Conservation (phyloP, 2,329 filamentous ascomycete genomes). For the Emmonsiellopsis sp. region DNA sequence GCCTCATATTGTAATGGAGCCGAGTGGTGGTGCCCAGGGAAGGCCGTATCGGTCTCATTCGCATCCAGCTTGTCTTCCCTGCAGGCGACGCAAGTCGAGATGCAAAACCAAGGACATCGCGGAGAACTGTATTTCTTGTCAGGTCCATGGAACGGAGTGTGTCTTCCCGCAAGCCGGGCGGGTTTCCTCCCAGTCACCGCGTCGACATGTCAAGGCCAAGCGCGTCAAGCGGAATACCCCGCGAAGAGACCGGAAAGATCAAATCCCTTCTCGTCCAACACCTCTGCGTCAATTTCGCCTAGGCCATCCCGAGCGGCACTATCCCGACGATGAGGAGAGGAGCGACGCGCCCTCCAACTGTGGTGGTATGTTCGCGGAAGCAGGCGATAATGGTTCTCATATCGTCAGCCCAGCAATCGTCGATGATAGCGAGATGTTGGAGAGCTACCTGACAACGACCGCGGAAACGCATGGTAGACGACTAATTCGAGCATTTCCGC, state of each 20-base stretch:
- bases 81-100: slow-evolving; percentile 44
- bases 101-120: slow-evolving; percentile 40
- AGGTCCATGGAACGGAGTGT: slow-evolving; percentile 41
- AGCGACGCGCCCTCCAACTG: not conserved
- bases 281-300: not conserved
- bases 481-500: slow-evolving; percentile 15
- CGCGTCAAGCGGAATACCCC: not conserved
- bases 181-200: not conserved
- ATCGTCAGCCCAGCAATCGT: slow-evolving; percentile 45
- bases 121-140: slow-evolving; percentile 41
- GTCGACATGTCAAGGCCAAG: not conserved
- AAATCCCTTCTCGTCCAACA: not conserved
- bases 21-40: slow-evolving; percentile 5
- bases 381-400: slow-evolving; percentile 34
- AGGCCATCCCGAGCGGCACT: not conserved
- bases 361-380: slow-evolving; percentile 12
- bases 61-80: slow-evolving; percentile 44
- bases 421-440: slow-evolving; percentile 45
- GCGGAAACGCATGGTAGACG: slow-evolving; percentile 11
- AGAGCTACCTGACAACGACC: slow-evolving; percentile 39
- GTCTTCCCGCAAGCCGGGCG: slow-evolving; percentile 31
- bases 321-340: not conserved
- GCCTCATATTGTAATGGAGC: too few species aligned
- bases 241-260: not conserved
- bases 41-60: slow-evolving; percentile 47